phyloP scores from a whole-genome alignment of 176 grass and related monocot species.

The Poa pratensis region DNA sequence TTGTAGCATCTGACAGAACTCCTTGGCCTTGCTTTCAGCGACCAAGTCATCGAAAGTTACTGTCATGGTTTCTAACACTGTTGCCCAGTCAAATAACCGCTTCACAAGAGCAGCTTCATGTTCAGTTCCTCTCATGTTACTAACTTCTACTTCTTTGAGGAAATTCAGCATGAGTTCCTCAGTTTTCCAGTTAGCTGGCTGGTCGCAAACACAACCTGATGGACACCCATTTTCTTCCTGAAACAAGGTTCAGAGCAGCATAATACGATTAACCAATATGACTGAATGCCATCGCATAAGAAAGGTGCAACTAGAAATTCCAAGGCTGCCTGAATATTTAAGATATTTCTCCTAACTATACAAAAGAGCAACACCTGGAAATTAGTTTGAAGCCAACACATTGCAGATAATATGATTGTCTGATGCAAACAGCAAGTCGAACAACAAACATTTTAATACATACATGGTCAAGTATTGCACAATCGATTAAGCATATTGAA shows the following conservation, averaged over 20 bases:
- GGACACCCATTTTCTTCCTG: too few relatives aligned
- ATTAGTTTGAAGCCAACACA: background rate
- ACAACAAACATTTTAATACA: too few relatives aligned
- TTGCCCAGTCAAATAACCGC: background rate
- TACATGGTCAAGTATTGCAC: too few relatives aligned
- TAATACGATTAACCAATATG: too few relatives aligned
- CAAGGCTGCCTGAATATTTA: background rate
- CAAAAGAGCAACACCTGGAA: background rate
- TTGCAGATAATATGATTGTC: background rate
- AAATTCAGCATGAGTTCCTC: background rate
- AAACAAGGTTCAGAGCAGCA: too few relatives aligned
- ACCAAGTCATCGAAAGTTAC: background rate
- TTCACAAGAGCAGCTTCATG: background rate
- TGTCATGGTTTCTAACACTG: background rate
- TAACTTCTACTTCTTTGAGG: background rate
- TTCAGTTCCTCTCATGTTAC: background rate
- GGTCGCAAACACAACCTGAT: too few relatives aligned
- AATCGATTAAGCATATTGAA: too few relatives aligned
- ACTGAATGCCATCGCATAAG: background rate
- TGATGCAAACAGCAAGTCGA: background rate
- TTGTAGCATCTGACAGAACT: background rate
- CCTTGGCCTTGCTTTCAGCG: conserved; percentile 17
- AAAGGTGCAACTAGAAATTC: background rate
- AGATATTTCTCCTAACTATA: too few relatives aligned
- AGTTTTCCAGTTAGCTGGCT: too few relatives aligned